Base-by-base conservation (phyloP, 768 basidiomycete genomes). In the Phanerochaete carnosa region DNA sequence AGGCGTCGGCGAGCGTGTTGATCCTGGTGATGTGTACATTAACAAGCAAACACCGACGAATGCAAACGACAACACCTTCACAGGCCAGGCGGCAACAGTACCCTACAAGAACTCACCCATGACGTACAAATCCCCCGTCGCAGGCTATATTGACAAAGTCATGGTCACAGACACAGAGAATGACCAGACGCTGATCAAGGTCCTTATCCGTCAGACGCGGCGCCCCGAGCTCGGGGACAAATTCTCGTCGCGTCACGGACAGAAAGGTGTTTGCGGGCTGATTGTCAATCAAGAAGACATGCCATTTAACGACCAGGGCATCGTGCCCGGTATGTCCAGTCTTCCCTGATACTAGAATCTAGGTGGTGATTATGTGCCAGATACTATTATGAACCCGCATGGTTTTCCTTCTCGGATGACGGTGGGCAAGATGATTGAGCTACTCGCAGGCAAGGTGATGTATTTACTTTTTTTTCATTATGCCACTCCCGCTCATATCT, bases 331-430 rank as follows among this genome's bases (percentile, higher is more conserved):
- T 91, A 74, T 62, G 81, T 73, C 55, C 45, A 53, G 51, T 73
- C 50, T 22, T 51, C 29, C 19, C 11, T 15, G 32, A 2, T 46
- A 29, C 28, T 29, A 29, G 15, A n/a, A 55, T 29, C 16, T 28
- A 39, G 4, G 25, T 29, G 54, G 19, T 43, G 54, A 55, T 58
- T 29, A 7, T 45, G 26, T 19, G 25, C 39, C 75, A 90, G 96
- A 99, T 75, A 94, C 95, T 19, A 97, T 99, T 77, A 98, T 99
- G 96, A 99, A 99, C 72, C 97, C 97, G 2, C 97, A 99, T 75
- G 97, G 97, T 69, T 98, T 99, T 81, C 97, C 97, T 4, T 96
- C 94, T 59, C 92, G 96, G 57, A 98, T 95, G 95, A 99, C 97
- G 26, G 97, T 99, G 29, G 97, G 97, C 52, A 99, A 99, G 79